Base-by-base conservation (phyloP, 2,329 filamentous ascomycete species). In the Bertia moriformis region DNA sequence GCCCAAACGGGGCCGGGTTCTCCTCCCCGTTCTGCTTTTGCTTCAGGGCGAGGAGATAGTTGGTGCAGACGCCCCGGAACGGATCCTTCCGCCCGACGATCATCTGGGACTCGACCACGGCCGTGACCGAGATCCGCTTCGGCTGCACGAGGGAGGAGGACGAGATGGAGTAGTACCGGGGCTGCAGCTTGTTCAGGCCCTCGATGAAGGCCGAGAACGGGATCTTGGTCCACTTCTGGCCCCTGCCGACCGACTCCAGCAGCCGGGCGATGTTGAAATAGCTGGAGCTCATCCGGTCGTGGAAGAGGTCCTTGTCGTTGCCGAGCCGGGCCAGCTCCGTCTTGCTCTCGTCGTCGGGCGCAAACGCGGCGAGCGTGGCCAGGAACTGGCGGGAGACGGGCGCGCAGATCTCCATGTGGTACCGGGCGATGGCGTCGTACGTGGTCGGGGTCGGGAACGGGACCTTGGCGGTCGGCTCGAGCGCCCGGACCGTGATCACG, bases 101-200 rank as follows among this genome's bases (percentile, higher is more conserved):
- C 42, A 74, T 63, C 49, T 87, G 72, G 12, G 80, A 85, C 58
- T 96, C 91, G 42, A 98, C 89, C 30, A 96, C 82, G 41, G 89
- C 89, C 14, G 91, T 98, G 51, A 98, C 83, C 43, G 91, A 85
- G 48, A 98, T 87, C 65, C 87, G 89, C 62, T 93, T 80, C 56
- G 91, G 88, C 56, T 98, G 88, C 14, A 93, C 88, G 5, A 87
- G 60, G 4, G 91, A 95, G 1, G 91, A 96, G 1, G 93, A 98
- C 2, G 91, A 98, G 59, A 98, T 98, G 38, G 93, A 98, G 67
- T 98, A 98, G 70, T 96, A 98, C 38, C 91, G 85, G 29, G 91
- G 89, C 60, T 98, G 91, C 41, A 98, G 77, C 68, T 95, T 96
- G 62, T 79, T 84, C 44, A 98, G 62, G 47, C 86, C 83, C 67